Evolutionary conservation across 257 asterid genomes (phyloP).

Genomic region (Plectranthus barbatus): DNA sequence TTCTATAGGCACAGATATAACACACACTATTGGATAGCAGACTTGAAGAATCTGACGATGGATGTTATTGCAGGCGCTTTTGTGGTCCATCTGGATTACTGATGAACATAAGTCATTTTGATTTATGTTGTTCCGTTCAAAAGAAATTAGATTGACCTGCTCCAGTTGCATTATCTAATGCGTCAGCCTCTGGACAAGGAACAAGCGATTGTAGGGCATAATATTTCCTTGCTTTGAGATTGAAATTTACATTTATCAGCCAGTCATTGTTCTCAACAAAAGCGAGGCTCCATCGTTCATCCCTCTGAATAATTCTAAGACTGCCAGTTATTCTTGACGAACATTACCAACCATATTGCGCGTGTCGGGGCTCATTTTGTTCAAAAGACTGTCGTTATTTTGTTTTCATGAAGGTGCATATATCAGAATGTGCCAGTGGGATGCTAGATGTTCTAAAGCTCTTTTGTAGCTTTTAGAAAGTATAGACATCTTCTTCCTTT

Average conservation of each 20-base stretch:
- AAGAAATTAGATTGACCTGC: conserved; percentile 44
- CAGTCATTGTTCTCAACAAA: conserved; percentile 16
- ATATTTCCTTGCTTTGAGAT: conserved; percentile 14
- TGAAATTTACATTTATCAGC: conserved; percentile 18
- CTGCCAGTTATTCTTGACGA: conserved; percentile 16
- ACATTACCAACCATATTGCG: conserved; percentile 9
- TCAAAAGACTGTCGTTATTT: conserved; percentile 8
- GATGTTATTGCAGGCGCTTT: conserved; percentile 69
- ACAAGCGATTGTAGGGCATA: conserved; percentile 26
- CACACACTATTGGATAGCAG: conserved; percentile 27
- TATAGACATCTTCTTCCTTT: conserved; percentile 17
- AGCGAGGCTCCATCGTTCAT: conserved; percentile 19
- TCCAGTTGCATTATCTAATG: conserved; percentile 29
- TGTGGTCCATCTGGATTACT: conserved; percentile 37
- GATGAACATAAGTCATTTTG: conserved; percentile 44
- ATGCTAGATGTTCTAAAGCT: conserved; percentile 18
- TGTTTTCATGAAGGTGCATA: conserved; percentile 19
- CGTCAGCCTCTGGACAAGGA: conserved; percentile 36
- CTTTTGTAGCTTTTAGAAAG: conserved; percentile 15
- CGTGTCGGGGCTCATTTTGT: conserved; percentile 13
- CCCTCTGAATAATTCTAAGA: conserved; percentile 21
- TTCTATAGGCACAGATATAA: conserved; percentile 22
- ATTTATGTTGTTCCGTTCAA: conserved; percentile 38
- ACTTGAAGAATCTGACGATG: conserved; percentile 38
- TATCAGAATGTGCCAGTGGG: conserved; percentile 19